Base-by-base conservation (phyloP, 306 rosid species). In the Purshia tridentata region DNA sequence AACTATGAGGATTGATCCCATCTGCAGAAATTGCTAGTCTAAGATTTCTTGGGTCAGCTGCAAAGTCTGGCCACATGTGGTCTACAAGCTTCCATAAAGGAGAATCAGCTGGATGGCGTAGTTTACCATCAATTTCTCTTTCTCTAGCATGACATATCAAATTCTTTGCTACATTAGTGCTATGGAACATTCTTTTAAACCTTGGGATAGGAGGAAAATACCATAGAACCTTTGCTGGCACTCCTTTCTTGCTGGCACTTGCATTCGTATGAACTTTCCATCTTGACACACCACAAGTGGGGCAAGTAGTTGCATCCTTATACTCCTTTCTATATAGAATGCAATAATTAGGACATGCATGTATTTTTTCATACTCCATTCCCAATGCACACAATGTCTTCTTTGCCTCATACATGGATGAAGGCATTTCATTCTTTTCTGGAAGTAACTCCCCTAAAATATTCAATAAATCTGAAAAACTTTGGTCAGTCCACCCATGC, bases 331-430 rank as follows among this genome's bases (percentile, higher is more conserved):
- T 15, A 67, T 76, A 67, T 5, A 67, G 2, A 16, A 52, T 48
- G 15, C 63, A 74, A 22, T 75, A 57, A 53, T 67, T 76, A 13
- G 23, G 47, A 1, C 57, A 54, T 6, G 46, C 56, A 11, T 66
- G 73, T 14, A 54, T 54, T 9, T 75, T 66, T 9, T 75, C 37
- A 42, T 74, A 50, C 35, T 64, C 19, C 61, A 66, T 22, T 0
- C 72, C 40, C 15, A 75, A 18, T 4, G 15, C 0, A 11, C 40
- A 1, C 6, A 54, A 39, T 7, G 39, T 42, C 35, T 51, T 74
- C 6, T 51, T 63, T 5, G 62, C 70, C 57, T 63, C 63, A 16
- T 74, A 74, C 15, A 62, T 14, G 0, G 61, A 37, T 6, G 0
- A 10, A 6, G 22, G 44, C 12, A 63, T 4, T 16, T 49, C 35